Evolutionary conservation across 2,329 filamentous ascomycete genomes (phyloP), one percentile per base, ranked within the genome.

Genomic region (Aureobasidium mangrovei): DNA sequence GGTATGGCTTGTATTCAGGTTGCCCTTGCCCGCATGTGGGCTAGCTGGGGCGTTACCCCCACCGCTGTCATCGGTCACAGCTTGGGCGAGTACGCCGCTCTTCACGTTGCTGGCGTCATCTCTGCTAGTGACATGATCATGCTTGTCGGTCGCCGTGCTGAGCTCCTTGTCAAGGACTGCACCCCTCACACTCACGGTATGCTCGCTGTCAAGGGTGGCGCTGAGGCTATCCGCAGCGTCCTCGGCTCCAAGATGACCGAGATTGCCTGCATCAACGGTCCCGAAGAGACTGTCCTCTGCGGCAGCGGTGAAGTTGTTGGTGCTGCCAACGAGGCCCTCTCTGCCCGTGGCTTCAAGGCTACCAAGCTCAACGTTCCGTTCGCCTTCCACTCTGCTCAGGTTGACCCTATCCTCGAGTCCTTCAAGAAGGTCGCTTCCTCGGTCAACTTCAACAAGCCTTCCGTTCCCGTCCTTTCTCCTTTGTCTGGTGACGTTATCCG

Each of bases 241-340:
- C 68, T 77, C 57, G 74, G 81, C 18, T 65, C 67, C 54, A 72
- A 72, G 60, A 74, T 74, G 61, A 70, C 70, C 33, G 76, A 80
- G 60, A 70, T 83, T 57, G 84, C 88, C 12, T 93, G 88, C 71
- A 78, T 89, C 65, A 94, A 94, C 61, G 82, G 84, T 0, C 82
- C 84, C 0, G 75, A 81, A 48, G 86, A 89, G 65, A 90, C 83
- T 7, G 88, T 93, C 2, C 74, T 93, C n/a, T 81, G 80, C 57
- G 80, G 79, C 12, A 77, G 76, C 53, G 77, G 80, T 47, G 74
- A 81, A 38, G 75, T 84, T 57, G 80, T 86, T 53, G 73, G 79
- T 56, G 71, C 72, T 3, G 72, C 82, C 12, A 74, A 67, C 56
- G 68, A 77, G 7, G 63, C 72, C 31, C 72, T 85, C 3, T 66